Evolutionary conservation across 129 eudicot species (phyloP).

Genomic region (Artemisia argyi): DNA sequence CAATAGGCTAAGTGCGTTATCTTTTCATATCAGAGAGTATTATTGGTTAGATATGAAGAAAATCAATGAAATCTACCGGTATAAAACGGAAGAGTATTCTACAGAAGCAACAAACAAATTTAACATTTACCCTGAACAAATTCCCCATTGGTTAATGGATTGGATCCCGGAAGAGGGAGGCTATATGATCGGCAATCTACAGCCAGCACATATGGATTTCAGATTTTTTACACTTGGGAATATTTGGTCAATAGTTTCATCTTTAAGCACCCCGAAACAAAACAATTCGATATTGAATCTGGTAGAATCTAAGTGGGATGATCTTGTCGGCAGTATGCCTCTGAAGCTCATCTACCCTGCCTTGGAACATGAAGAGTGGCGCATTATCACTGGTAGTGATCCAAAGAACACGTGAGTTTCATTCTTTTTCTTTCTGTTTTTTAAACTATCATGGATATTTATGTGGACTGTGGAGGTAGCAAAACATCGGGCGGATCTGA

Average conservation of each 20-base stretch:
- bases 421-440: background rate
- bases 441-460: background rate
- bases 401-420: constrained; percentile 92
- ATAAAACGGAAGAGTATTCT: constrained; percentile 96
- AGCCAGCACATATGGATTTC: constrained; percentile 99
- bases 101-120: constrained; percentile 90
- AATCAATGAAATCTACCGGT: constrained; percentile 90
- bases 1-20: constrained; percentile 89
- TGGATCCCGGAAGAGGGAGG: constrained; percentile 99
- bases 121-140: constrained; percentile 97
- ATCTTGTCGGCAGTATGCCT: constrained; percentile 86
- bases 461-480: background rate
- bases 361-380: constrained; percentile 94
- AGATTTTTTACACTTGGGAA: constrained; percentile 97
- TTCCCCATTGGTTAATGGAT: constrained; percentile 92
- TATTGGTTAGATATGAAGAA: constrained; percentile 97
- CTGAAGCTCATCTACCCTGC: constrained; percentile 92
- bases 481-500: background rate
- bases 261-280: constrained; percentile 93
- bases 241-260: constrained; percentile 85
- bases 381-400: constrained; percentile 95
- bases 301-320: constrained; percentile 96
- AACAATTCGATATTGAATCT: constrained; percentile 66
- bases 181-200: constrained; percentile 90
- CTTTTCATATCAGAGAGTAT: constrained; percentile 94